A percentile compares a stretch with the other conserved stretches of the same genome.
phyloP scores from a whole-genome alignment of 768 basidiomycete species.

The Amanita exitialis region DNA sequence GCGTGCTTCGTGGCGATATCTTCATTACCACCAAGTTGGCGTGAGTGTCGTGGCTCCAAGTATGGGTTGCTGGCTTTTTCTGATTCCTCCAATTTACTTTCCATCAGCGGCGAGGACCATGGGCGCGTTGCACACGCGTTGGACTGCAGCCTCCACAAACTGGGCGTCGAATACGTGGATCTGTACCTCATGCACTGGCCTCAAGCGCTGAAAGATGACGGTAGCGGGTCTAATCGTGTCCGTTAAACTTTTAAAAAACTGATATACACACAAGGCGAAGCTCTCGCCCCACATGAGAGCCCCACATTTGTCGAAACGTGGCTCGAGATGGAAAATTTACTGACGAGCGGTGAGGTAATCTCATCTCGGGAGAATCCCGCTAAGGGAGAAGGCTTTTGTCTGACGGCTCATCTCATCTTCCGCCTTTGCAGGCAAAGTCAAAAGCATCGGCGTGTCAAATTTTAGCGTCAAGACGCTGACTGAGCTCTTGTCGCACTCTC shows the following conservation, averaged over 20 bases:
- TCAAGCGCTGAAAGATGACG: conserved; percentile 13
- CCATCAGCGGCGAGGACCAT: conserved; percentile 21
- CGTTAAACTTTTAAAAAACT: background rate
- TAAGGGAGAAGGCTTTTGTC: too few relatives aligned
- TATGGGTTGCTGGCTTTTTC: background rate
- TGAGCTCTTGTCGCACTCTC: conserved; percentile 32
- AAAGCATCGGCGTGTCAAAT: conserved; percentile 47
- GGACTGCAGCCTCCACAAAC: conserved; percentile 21
- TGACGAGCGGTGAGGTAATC: conserved; percentile 14
- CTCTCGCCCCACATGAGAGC: conserved; percentile 10
- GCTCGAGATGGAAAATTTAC: conserved; percentile 18
- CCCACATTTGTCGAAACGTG: conserved; percentile 18
- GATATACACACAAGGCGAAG: background rate
- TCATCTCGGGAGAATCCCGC: background rate
- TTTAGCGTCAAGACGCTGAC: conserved; percentile 36
- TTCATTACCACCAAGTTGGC: conserved; percentile 32
- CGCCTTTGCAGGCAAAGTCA: conserved; percentile 27
- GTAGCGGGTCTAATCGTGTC: conserved; percentile 7
- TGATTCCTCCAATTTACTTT: conserved; percentile 7
- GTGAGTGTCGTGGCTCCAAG: conserved; percentile 11
- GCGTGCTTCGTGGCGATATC: conserved; percentile 26
- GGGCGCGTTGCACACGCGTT: conserved; percentile 22
- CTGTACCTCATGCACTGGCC: conserved; percentile 37
- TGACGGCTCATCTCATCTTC: background rate
- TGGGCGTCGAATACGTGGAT: conserved; percentile 34